These are phyloP conservation scores for Albatrellus ellisii DNA, from an alignment of 768 basidiomycete genomes.

Conservation along the genomic window DNA sequence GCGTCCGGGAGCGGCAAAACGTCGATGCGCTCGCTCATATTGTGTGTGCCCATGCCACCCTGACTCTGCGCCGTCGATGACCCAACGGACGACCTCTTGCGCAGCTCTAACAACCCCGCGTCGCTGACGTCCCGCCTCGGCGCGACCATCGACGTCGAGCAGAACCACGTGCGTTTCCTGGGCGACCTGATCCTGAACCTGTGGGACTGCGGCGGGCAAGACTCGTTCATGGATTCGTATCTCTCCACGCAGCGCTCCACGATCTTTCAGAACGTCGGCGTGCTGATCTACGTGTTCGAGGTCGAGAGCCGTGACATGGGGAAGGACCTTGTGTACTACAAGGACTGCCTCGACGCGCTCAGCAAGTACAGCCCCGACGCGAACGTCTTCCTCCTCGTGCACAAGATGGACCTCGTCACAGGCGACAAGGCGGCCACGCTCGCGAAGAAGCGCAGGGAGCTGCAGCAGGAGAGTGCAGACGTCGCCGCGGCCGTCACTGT, in stretches of 20 bases:
- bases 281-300: conserved; percentile 98
- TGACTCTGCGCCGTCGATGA: conserved; percentile 6
- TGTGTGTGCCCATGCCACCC: conserved; percentile 44
- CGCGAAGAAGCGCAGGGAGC: conserved; percentile 59
- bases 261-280: conserved; percentile 93
- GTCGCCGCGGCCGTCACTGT: conserved; percentile 36
- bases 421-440: conserved; percentile 47
- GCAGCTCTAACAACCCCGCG: conserved; percentile 90
- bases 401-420: conserved; percentile 95
- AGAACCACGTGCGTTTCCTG: conserved; percentile 93
- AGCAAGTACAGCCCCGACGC: conserved; percentile 71
- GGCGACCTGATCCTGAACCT: conserved; percentile 92
- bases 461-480: conserved; percentile 55
- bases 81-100: conserved; percentile 10
- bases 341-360: conserved; percentile 79
- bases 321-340: conserved; percentile 86
- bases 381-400: conserved; percentile 78
- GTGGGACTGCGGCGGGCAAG: conserved; percentile 99
- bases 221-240: conserved; percentile 96
- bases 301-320: conserved; percentile 74
- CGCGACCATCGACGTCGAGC: conserved; percentile 96
- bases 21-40: conserved; percentile 98
- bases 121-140: conserved; percentile 84
- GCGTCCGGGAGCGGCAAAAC: conserved; percentile 92
- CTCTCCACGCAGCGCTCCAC: conserved; percentile 84